Evolutionary conservation across 495 filamentous ascomycete genomes (phyloP).

Genomic region (Sabuloglossum arenarium): DNA sequence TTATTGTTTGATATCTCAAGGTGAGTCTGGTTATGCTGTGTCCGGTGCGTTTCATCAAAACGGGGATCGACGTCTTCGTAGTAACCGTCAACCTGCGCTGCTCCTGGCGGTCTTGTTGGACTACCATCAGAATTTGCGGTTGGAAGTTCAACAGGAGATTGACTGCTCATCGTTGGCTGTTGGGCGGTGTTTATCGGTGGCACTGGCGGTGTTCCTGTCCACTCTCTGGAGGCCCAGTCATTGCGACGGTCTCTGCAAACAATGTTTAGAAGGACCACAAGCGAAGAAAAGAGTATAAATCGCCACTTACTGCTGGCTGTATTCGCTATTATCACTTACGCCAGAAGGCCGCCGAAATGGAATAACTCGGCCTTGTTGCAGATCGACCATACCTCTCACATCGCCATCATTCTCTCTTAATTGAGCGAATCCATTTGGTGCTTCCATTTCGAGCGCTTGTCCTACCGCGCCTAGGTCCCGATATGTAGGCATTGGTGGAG

Average conservation of each 20-base stretch:
- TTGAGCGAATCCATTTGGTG: slow-evolving; percentile 11
- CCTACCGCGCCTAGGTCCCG: slow-evolving; percentile 29
- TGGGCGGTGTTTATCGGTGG: slow-evolving; percentile 6
- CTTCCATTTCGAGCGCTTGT: slow-evolving; percentile 75
- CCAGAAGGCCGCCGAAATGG: background rate
- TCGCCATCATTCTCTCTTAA: slow-evolving; percentile 45
- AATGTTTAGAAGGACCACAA: slow-evolving; percentile 6
- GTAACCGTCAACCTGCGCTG: slow-evolving; percentile 33
- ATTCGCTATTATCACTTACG: slow-evolving; percentile 41
- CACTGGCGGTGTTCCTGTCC: slow-evolving; percentile 2
- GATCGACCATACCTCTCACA: slow-evolving; percentile 44
- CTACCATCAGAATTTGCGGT: slow-evolving; percentile 1
- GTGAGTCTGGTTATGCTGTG: background rate
- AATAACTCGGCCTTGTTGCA: slow-evolving; percentile 36
- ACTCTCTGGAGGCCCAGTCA: slow-evolving; percentile 17
- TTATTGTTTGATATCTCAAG: background rate
- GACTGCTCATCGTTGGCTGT: slow-evolving; percentile 20
- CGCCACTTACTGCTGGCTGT: slow-evolving; percentile 51
- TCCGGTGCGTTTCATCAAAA: slow-evolving; percentile 32
- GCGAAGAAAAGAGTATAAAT: slow-evolving; percentile 4
- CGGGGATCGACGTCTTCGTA: slow-evolving; percentile 90
- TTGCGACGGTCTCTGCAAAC: slow-evolving; percentile 29
- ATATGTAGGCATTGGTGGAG: slow-evolving; percentile 35
- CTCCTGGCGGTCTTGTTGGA: background rate
- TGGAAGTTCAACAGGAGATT: slow-evolving; percentile 23